Conservation (phyloP, 1,284 basidiomycete genomes). For the Rhodotorula sp. region DNA sequence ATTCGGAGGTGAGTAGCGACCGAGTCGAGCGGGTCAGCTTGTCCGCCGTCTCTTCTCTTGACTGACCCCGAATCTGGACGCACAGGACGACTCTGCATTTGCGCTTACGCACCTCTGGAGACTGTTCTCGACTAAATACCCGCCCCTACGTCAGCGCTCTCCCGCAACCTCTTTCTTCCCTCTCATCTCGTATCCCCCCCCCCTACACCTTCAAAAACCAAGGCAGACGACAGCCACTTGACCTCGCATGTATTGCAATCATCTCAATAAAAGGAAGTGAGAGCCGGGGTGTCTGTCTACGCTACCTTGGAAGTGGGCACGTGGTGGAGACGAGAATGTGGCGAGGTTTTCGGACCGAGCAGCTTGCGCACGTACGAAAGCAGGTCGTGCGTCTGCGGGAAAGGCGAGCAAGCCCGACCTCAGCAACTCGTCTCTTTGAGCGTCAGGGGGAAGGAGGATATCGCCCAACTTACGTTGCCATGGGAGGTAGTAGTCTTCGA, state of each 20-base stretch:
- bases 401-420: background rate
- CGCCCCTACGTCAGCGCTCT: no score
- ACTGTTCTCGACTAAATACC: constrained; percentile 37
- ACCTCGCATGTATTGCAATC: background rate
- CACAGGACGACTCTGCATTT: constrained; percentile 46
- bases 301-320: background rate
- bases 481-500: background rate
- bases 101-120: constrained; percentile 45
- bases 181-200: no score
- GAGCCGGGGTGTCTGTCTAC: constrained; percentile 17
- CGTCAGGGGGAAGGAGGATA: no score
- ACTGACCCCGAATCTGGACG: background rate
- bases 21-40: background rate
- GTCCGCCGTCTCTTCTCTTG: background rate
- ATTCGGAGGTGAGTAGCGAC: constrained; percentile 37
- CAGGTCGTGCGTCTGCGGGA: constrained; percentile 11
- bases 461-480: constrained; percentile 1
- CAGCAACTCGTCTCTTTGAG: background rate
- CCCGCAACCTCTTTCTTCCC: no score
- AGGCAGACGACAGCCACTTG: no score
- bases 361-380: constrained; percentile 16
- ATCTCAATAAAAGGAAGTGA: constrained; percentile 23
- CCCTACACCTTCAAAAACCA: no score
- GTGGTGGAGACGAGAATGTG: background rate
- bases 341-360: constrained; percentile 8